These are phyloP conservation scores for Chamaecyparis obtusa DNA, from an alignment of 75 land plant genomes.

Conservation along the genomic window DNA sequence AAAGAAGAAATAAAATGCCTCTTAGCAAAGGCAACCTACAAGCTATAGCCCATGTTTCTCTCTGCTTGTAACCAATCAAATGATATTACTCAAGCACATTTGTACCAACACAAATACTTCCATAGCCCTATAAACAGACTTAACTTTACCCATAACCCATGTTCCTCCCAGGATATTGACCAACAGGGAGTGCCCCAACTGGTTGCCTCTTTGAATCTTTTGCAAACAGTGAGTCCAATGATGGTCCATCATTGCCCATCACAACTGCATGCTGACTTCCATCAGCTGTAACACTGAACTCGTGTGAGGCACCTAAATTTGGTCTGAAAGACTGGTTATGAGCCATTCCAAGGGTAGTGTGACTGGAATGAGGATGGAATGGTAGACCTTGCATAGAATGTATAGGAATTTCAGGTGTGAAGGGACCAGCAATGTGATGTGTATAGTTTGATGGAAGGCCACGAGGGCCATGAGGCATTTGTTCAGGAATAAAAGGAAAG, in stretches of 20 bases:
- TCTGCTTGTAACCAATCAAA: neutral
- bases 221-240: conserved; percentile 9
- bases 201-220: conserved; percentile 12
- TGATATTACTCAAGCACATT: neutral
- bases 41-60: neutral
- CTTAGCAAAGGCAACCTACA: neutral
- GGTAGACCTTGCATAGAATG: conserved; percentile 10
- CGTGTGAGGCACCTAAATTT: neutral
- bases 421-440: conserved; percentile 7
- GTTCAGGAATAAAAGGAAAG: conserved; percentile 5
- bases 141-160: conserved; percentile 9
- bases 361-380: conserved; percentile 6
- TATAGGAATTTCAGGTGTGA: neutral
- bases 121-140: neutral
- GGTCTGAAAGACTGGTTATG: conserved; percentile 5
- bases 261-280: conserved; percentile 3
- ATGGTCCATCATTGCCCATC: conserved; percentile 7
- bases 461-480: conserved; percentile 9
- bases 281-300: neutral
- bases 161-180: conserved; percentile 9
- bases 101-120: neutral
- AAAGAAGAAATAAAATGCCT: neutral
- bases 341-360: neutral
- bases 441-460: neutral
- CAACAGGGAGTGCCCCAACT: neutral